Conservation (phyloP, 139 green algal species). For the Marvania coccoides region DNA sequence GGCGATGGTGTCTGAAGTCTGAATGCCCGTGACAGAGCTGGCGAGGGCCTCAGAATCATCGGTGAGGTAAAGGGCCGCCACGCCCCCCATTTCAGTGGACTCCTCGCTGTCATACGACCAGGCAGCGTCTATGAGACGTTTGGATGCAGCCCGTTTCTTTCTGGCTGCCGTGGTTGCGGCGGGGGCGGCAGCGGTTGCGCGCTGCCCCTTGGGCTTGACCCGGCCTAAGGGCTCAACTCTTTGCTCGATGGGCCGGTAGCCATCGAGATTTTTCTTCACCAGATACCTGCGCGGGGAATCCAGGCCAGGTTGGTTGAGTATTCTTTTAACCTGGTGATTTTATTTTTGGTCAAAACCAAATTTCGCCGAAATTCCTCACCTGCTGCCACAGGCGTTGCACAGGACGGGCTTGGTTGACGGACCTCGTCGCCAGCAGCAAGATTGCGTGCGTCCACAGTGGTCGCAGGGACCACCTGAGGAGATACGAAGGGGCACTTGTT, state of each 20-base stretch:
- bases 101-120: slow-evolving; percentile 1
- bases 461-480: slow-evolving; percentile 23
- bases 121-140: no score
- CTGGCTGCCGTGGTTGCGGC: background rate
- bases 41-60: slow-evolving; percentile 4
- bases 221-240: background rate
- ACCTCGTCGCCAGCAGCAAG: slow-evolving; percentile 44
- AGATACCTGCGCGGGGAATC: slow-evolving; percentile 29
- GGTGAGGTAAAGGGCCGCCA: background rate
- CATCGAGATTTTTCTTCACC: slow-evolving; percentile 29
- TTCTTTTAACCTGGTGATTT: no score
- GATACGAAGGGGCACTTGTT: no score
- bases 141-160: no score
- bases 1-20: background rate
- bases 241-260: slow-evolving; percentile 19
- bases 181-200: background rate
- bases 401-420: slow-evolving; percentile 49
- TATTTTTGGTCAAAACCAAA: background rate
- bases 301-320: background rate
- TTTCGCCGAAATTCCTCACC: background rate
- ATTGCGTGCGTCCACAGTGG: slow-evolving; percentile 20
- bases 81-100: background rate
- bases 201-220: slow-evolving; percentile 1
- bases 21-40: background rate
- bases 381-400: slow-evolving; percentile 60